Conservation (phyloP, 78 protist genomes). For the Monosiga brevicollis region DNA sequence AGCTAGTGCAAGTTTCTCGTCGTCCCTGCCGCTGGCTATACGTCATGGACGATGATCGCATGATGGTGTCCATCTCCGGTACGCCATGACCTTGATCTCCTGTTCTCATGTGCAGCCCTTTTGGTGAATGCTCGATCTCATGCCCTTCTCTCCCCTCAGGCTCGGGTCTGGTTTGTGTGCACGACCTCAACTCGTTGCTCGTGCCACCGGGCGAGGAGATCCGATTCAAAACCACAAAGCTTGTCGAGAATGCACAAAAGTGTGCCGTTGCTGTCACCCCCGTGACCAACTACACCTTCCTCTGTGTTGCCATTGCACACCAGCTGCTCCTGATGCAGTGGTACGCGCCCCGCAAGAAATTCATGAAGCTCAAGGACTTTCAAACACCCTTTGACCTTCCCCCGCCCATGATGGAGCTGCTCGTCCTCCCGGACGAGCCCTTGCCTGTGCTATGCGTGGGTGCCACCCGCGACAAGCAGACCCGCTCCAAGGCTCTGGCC, state of each 20-base stretch:
- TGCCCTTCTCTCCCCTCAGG: too few relatives aligned
- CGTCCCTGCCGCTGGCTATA: not conserved
- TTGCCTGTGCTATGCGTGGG: too few relatives aligned
- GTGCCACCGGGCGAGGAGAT: not conserved
- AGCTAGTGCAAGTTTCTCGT: not conserved
- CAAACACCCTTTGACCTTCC: too few relatives aligned
- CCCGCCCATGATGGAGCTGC: too few relatives aligned
- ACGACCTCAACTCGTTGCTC: not conserved
- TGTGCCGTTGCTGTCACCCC: not conserved
- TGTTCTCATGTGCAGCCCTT: too few relatives aligned
- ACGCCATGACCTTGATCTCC: not conserved
- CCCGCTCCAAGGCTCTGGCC: too few relatives aligned
- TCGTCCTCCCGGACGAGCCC: too few relatives aligned
- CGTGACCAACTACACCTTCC: not conserved
- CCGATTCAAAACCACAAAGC: not conserved
- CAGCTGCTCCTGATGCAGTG: too few relatives aligned
- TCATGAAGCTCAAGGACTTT: too few relatives aligned
- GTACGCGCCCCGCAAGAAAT: too few relatives aligned
- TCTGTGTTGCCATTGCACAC: not conserved
- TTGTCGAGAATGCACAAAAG: not conserved
- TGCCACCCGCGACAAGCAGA: too few relatives aligned
- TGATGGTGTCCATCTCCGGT: not conserved
- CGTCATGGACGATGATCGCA: not conserved
- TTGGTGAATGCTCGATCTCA: too few relatives aligned
- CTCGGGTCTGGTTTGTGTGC: not conserved